These are phyloP conservation scores for Pseudogymnoascus sp. DNA, from an alignment of 2,329 filamentous ascomycete genomes.

Conservation along the genomic window DNA sequence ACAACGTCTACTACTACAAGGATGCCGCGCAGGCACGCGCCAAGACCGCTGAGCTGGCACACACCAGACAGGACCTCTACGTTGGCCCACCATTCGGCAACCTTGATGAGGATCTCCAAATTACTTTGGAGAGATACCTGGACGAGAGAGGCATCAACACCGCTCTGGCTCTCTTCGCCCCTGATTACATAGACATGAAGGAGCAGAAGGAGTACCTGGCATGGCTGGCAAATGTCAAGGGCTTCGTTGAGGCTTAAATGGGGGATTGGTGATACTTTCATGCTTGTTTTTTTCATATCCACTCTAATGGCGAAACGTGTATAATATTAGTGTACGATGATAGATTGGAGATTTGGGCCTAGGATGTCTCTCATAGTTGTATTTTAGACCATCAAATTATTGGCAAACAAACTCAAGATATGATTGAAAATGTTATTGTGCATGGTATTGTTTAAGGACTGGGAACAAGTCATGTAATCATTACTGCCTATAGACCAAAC, in stretches of 20 bases:
- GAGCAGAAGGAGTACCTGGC: slow-evolving; percentile 94
- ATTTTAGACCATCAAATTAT: not conserved
- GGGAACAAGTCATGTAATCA: not conserved
- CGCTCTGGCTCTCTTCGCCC: slow-evolving; percentile 80
- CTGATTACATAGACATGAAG: slow-evolving; percentile 96
- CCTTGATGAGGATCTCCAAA: slow-evolving; percentile 92
- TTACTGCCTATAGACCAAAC: not conserved
- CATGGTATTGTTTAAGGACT: not conserved
- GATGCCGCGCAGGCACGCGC: slow-evolving; percentile 72
- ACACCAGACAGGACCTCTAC: slow-evolving; percentile 72
- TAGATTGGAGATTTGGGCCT: not conserved
- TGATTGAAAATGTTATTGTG: not conserved
- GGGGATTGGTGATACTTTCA: not conserved
- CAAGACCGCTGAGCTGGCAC: slow-evolving; percentile 67
- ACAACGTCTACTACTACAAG: slow-evolving; percentile 84
- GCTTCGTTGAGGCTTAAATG: slow-evolving; percentile 66
- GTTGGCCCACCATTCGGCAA: slow-evolving; percentile 87
- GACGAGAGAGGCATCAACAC: slow-evolving; percentile 90
- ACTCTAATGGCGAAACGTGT: slow-evolving; percentile 12
- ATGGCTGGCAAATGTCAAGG: slow-evolving; percentile 85
- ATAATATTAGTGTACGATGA: slow-evolving; percentile 7
- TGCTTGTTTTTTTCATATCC: slow-evolving; percentile 9
- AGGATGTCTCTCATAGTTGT: not conserved
- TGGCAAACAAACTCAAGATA: not conserved
- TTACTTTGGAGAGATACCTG: slow-evolving; percentile 85